Evolutionary conservation across 106 monocot genomes (phyloP).

Genomic region (Vanilla planifolia): DNA sequence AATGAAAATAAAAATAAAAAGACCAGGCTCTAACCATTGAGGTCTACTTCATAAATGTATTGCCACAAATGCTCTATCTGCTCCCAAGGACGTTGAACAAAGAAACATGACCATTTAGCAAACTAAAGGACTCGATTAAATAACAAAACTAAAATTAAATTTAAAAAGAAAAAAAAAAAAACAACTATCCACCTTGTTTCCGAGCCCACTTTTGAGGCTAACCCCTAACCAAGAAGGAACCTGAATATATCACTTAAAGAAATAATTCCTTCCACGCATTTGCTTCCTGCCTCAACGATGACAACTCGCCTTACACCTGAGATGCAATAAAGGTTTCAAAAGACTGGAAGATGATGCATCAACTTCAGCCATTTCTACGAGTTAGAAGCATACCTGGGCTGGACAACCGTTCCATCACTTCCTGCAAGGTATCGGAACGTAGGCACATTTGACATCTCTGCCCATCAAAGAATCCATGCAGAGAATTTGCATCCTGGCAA

Average conservation of each 20-base stretch:
- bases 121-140: neutral
- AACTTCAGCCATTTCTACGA: too few relatives aligned
- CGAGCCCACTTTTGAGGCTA: neutral
- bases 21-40: slow-evolving; percentile 9
- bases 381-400: slow-evolving; percentile 50
- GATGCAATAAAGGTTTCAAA: neutral
- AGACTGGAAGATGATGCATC: too few relatives aligned
- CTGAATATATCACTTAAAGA: slow-evolving; percentile 60
- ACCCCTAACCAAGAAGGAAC: slow-evolving; percentile 43
- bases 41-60: neutral
- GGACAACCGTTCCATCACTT: slow-evolving; percentile 87
- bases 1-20: neutral
- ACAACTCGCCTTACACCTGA: slow-evolving; percentile 54
- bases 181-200: neutral
- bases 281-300: slow-evolving; percentile 70
- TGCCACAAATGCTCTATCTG: slow-evolving; percentile 2
- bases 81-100: neutral
- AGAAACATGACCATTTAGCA: slow-evolving; percentile 6
- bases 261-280: slow-evolving; percentile 59
- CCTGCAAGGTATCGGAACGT: slow-evolving; percentile 61
- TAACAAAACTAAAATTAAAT: neutral
- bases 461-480: slow-evolving; percentile 51
- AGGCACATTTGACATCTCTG: slow-evolving; percentile 98
- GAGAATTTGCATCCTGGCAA: slow-evolving; percentile 65
- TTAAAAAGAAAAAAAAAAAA: neutral